phyloP scores from a whole-genome alignment of 2,329 filamentous ascomycete species.

The Colletotrichum agaves region DNA sequence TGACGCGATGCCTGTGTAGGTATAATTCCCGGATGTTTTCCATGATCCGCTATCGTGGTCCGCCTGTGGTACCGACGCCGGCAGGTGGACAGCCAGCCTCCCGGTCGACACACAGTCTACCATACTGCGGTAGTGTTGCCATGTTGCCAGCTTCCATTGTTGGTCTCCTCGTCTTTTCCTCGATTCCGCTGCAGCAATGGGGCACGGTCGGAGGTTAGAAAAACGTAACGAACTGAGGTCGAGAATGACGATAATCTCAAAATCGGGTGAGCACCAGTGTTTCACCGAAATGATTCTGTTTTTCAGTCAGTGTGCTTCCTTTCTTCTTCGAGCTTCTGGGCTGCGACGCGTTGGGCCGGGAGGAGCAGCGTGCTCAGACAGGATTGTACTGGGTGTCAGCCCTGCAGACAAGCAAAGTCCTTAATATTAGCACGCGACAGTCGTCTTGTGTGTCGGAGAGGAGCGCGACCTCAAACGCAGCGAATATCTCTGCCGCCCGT shows the following conservation, averaged over 20 bases:
- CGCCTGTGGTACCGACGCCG: conserved; percentile 5
- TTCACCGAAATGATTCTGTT: conserved; percentile 24
- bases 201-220: neutral
- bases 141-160: neutral
- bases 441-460: neutral
- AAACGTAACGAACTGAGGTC: neutral
- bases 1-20: too few relatives aligned
- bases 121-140: neutral
- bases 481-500: neutral
- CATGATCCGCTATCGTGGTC: neutral
- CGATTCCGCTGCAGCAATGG: neutral
- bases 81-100: conserved; percentile 9
- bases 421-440: conserved; percentile 28
- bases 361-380: neutral
- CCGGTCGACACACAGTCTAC: neutral
- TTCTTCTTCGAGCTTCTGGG: conserved; percentile 5
- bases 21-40: conserved; percentile 25
- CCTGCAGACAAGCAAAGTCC: conserved; percentile 9
- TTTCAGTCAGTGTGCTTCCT: conserved; percentile 13
- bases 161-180: neutral
- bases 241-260: conserved; percentile 18
- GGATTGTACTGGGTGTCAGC: conserved; percentile 4
- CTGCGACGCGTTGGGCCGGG: conserved; percentile 3
- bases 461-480: neutral
- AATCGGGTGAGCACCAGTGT: conserved; percentile 26